Evolutionary conservation across 1,284 basidiomycete species (phyloP).

Genomic region (Heterobasidion annosum): DNA sequence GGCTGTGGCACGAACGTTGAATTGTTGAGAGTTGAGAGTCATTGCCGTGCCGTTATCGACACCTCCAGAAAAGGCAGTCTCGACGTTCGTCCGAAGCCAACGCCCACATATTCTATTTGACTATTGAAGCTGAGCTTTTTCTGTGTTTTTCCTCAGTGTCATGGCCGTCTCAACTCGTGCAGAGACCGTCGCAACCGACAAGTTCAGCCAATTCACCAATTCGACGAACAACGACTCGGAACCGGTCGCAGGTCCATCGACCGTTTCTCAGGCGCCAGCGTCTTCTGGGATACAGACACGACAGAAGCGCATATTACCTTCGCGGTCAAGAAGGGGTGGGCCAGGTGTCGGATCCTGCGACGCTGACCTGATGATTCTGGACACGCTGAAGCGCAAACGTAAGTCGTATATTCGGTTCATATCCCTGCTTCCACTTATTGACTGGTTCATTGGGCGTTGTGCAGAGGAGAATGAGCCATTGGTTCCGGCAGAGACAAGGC

Average conservation of each 20-base stretch:
- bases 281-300: conserved; percentile 16
- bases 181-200: conserved; percentile 10
- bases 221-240: background rate
- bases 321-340: conserved; percentile 70
- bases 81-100: background rate
- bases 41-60: background rate
- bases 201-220: background rate
- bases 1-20: too few species aligned
- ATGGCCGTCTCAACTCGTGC: conserved; percentile 71
- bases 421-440: conserved; percentile 1
- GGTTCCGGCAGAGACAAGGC: conserved; percentile 53
- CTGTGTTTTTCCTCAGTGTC: conserved; percentile 17
- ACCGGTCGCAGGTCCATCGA: conserved; percentile 7
- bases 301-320: conserved; percentile 72
- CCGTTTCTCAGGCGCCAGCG: conserved; percentile 10
- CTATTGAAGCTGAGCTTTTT: background rate
- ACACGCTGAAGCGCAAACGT: conserved; percentile 74
- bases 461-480: conserved; percentile 65
- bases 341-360: conserved; percentile 70
- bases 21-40: background rate
- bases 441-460: conserved; percentile 1
- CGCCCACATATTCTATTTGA: too few species aligned
- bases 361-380: conserved; percentile 76
- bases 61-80: background rate
- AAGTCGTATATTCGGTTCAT: conserved; percentile 25